Evolutionary conservation across 202 grass and related monocot genomes (phyloP).

Genomic region (Zizania palustris): DNA sequence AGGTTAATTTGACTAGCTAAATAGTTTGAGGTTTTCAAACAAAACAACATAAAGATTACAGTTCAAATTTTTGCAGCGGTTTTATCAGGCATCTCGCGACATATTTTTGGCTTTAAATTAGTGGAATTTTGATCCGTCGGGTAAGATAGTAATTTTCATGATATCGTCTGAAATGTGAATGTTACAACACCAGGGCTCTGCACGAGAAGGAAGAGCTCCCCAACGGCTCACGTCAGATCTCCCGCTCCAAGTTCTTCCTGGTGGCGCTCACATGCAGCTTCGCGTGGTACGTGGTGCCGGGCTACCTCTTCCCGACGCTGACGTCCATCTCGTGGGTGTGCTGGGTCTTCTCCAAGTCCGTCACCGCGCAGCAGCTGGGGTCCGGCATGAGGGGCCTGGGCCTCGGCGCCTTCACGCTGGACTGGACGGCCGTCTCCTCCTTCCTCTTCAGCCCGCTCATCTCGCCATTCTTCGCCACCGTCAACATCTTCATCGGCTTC

Average conservation of each 20-base stretch:
- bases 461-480: constrained; percentile 62
- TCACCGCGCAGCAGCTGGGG: constrained; percentile 48
- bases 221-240: background rate
- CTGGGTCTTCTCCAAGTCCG: constrained; percentile 45
- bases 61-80: too few species aligned
- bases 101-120: too few species aligned
- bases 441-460: constrained; percentile 57
- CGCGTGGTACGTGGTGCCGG: constrained; percentile 49
- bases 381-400: constrained; percentile 49
- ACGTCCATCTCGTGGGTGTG: constrained; percentile 58
- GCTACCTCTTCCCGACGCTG: constrained; percentile 51
- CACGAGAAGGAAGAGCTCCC: constrained; percentile 50
- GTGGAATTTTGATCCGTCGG: too few species aligned
- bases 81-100: too few species aligned
- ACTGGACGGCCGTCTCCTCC: constrained; percentile 49
- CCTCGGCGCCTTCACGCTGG: constrained; percentile 55
- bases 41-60: too few species aligned
- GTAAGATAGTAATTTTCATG: too few species aligned
- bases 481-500: constrained; percentile 52
- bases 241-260: constrained; percentile 54
- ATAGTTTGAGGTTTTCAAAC: too few species aligned
- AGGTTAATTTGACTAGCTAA: too few species aligned
- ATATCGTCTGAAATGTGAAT: too few species aligned
- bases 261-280: constrained; percentile 56
- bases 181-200: constrained; percentile 10